A percentile compares a stretch with the other conserved stretches of the same genome.
Evolutionary conservation across 768 basidiomycete genomes (phyloP).

Genomic region (Xanthoconium purpureum): DNA sequence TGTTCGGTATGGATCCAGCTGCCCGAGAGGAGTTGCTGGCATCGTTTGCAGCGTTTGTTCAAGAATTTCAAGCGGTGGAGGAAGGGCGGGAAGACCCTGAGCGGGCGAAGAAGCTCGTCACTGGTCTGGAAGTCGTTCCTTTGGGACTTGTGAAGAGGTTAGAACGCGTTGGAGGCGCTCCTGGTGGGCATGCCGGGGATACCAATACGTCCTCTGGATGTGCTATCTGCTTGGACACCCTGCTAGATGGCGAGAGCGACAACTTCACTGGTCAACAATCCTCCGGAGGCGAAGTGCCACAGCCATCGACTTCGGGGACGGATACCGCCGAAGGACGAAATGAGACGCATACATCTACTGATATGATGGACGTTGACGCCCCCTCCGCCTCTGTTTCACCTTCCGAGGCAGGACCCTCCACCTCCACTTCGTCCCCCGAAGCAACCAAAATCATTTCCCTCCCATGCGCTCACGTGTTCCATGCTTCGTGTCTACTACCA

Average conservation of each 20-base stretch:
- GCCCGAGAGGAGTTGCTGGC: slow-evolving; percentile 23
- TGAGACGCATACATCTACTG: slow-evolving; percentile 1
- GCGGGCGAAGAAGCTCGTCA: slow-evolving; percentile 59
- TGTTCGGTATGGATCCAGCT: slow-evolving; percentile 18
- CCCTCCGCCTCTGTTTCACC: slow-evolving; percentile 8
- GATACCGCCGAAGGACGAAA: not conserved
- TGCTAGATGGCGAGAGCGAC: slow-evolving; percentile 49
- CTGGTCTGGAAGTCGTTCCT: slow-evolving; percentile 64
- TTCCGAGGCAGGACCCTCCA: slow-evolving; percentile 7
- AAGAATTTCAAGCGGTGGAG: slow-evolving; percentile 28
- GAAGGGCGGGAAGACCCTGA: slow-evolving; percentile 59
- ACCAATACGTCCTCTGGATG: slow-evolving; percentile 44
- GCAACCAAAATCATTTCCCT: slow-evolving; percentile 57
- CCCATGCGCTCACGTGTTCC: slow-evolving; percentile 82
- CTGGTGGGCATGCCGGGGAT: slow-evolving; percentile 31
- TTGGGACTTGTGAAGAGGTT: slow-evolving; percentile 63
- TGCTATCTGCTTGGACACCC: slow-evolving; percentile 73
- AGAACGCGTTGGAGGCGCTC: slow-evolving; percentile 45
- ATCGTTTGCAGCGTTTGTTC: slow-evolving; percentile 28
- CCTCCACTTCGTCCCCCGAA: slow-evolving; percentile 6
- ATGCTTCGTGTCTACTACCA: slow-evolving; percentile 71
- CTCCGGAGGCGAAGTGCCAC: slow-evolving; percentile 6
- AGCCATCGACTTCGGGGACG: not conserved
- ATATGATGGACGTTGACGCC: slow-evolving; percentile 23
- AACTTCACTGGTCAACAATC: slow-evolving; percentile 19